These are phyloP conservation scores for Backusella morwellensis DNA, from an alignment of 192 early-diverging fungal genomes.

Conservation along the genomic window DNA sequence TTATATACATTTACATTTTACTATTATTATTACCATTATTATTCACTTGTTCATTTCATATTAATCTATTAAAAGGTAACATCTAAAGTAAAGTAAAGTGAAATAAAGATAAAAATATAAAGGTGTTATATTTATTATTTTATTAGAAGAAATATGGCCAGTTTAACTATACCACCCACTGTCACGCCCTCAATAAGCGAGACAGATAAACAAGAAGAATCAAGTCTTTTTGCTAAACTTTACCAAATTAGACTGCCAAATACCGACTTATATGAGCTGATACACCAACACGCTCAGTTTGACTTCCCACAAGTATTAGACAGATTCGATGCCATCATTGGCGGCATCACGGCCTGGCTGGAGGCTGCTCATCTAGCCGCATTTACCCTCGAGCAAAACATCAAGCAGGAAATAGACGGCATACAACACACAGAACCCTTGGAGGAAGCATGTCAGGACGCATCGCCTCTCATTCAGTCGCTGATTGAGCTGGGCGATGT, in stretches of 20 bases:
- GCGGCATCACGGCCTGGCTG: slow-evolving; percentile 36
- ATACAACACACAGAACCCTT: slow-evolving; percentile 36
- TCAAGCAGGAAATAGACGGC: slow-evolving; percentile 37
- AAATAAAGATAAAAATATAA: background rate
- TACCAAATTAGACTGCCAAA: background rate
- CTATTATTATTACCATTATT: background rate
- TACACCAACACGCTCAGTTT: background rate
- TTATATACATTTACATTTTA: background rate
- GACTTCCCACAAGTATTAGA: background rate
- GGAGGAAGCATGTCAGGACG: slow-evolving; percentile 38
- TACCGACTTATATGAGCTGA: background rate
- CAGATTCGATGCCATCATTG: background rate
- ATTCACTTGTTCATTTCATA: background rate
- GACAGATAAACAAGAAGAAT: background rate
- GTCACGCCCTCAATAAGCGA: slow-evolving; percentile 1
- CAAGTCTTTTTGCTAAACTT: background rate
- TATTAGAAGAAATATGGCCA: background rate
- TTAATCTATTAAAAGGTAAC: background rate
- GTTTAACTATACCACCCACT: background rate
- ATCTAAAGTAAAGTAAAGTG: background rate
- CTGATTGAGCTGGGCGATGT: slow-evolving; percentile 41
- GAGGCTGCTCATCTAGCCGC: slow-evolving; percentile 51
- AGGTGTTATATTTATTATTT: background rate
- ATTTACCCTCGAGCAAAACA: slow-evolving; percentile 52
- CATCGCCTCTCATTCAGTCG: slow-evolving; percentile 42